phyloP scores from a whole-genome alignment of 108 stramenopile species.

The Discostella pseudostelligera region DNA sequence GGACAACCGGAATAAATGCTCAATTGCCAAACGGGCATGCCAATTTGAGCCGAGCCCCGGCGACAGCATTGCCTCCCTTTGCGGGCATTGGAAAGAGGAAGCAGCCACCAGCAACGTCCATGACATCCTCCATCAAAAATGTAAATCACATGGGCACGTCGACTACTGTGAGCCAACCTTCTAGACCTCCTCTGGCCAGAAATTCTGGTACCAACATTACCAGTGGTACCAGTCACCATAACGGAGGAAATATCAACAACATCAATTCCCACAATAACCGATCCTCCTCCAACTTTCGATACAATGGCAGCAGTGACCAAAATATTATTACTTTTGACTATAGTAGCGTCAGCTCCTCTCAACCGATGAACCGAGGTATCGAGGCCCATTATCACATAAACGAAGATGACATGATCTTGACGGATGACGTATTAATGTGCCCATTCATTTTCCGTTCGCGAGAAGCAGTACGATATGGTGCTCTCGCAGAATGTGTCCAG shows the following conservation, averaged over 20 bases:
- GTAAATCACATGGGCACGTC: neutral
- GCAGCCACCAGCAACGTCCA: neutral
- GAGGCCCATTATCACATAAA: slow-evolving; percentile 68
- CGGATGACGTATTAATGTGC: slow-evolving; percentile 80
- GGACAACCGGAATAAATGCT: neutral
- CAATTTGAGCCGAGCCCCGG: slow-evolving; percentile 61
- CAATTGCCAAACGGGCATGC: slow-evolving; percentile 36
- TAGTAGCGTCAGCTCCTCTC: slow-evolving; percentile 19
- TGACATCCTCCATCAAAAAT: neutral
- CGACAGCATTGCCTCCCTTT: slow-evolving; percentile 76
- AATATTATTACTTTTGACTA: slow-evolving; percentile 40
- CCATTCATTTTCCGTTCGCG: slow-evolving; percentile 78
- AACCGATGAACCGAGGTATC: slow-evolving; percentile 26
- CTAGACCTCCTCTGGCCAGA: neutral
- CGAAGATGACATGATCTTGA: slow-evolving; percentile 80
- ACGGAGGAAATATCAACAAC: neutral
- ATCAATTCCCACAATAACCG: neutral
- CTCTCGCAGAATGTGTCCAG: slow-evolving; percentile 70
- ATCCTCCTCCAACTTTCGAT: neutral
- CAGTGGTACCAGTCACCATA: neutral
- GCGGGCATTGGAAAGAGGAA: slow-evolving; percentile 69
- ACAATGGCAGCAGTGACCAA: neutral
- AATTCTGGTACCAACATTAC: neutral
- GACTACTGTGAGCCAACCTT: neutral
- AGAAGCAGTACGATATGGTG: slow-evolving; percentile 77